Evolutionary conservation across 139 green algal species (phyloP), one percentile per base, ranked within the genome.

Genomic region (Picochlorum costavermella): DNA sequence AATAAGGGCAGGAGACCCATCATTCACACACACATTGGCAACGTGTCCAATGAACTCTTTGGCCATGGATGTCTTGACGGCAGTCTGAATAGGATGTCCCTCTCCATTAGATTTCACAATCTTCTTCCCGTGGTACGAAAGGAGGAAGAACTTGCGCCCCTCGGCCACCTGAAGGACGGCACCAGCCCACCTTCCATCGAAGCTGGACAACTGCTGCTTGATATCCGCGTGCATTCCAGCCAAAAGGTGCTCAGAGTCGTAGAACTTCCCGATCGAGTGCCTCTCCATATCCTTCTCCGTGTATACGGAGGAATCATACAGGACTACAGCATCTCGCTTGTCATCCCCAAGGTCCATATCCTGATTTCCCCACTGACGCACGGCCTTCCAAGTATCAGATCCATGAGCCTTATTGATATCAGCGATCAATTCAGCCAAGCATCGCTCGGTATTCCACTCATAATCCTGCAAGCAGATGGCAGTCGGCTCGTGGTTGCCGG

Each of bases 151-250:
- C n/a, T 29, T 28, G 12, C 20, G n/a, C 11, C 58, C 58, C 57
- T 25, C n/a, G 5, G 58, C 17, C 23, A 64, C 58, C 25, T 50
- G 20, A 25, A 64, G 58, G 4, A 44, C 40, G 40, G 25, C 25
- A 17, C 58, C 58, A 31, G 58, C 58, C 58, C 58, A 64, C n/a
- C 58, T 23, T 5, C 58, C 58, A 50, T 50, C 25, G 25, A 57
- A 64, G 11, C 2, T 16, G 3, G n/a, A 23, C 23, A 64, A 25
- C 26, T 64, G 58, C 17, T 29, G 20, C 58, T 64, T 64, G 58
- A 64, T 64, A n/a, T 64, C 58, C 20, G 58, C 6, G 3, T 59
- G n/a, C 58, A 64, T 64, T 31, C 58, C 58, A 50, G 58, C 58
- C 58, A 64, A 64, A 33, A 64, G 58, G 25, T 64, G 20, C 20